A percentile compares a stretch with the other conserved stretches of the same genome.
Conservation (phyloP, 2,329 filamentous ascomycete species). For the Monosporascus ibericus region DNA sequence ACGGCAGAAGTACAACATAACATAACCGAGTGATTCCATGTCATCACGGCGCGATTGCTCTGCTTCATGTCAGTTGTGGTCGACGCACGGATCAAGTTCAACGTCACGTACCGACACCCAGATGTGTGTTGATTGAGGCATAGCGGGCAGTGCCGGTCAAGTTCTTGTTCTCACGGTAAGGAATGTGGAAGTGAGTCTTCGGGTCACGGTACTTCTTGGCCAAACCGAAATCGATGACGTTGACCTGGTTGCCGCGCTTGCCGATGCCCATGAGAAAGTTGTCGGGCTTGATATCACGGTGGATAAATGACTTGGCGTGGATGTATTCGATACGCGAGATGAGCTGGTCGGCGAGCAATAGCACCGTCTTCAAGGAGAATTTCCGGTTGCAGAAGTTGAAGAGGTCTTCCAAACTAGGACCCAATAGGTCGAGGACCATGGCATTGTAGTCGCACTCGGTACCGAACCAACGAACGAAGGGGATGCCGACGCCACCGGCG, state of each 20-base stretch:
- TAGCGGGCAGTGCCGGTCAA: slow-evolving; percentile 97
- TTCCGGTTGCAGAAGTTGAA: slow-evolving; percentile 99
- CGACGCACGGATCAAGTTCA: background rate
- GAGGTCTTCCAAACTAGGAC: slow-evolving; percentile 90
- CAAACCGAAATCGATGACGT: slow-evolving; percentile 97
- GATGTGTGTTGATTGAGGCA: slow-evolving; percentile 96
- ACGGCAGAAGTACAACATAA: slow-evolving; percentile 99
- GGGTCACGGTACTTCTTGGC: slow-evolving; percentile 99
- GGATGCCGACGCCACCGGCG: slow-evolving; percentile 93
- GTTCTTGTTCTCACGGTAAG: slow-evolving; percentile 99
- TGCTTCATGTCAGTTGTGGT: slow-evolving; percentile 29
- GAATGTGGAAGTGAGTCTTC: slow-evolving; percentile 99
- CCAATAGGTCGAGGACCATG: slow-evolving; percentile 96
- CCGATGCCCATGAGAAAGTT: slow-evolving; percentile 99
- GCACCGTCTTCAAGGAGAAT: slow-evolving; percentile 96
- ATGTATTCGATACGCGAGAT: slow-evolving; percentile 99
- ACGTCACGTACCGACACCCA: slow-evolving; percentile 70
- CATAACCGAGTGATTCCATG: slow-evolving; percentile 98
- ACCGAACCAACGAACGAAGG: slow-evolving; percentile 98
- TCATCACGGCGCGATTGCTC: slow-evolving; percentile 99
- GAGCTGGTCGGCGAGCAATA: slow-evolving; percentile 93
- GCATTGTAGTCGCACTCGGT: slow-evolving; percentile 99
- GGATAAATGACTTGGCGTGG: slow-evolving; percentile 98
- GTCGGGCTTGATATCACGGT: slow-evolving; percentile 99
- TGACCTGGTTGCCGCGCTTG: slow-evolving; percentile 98